These are phyloP conservation scores for Chionographis japonica DNA, from an alignment of 106 monocot genomes.

Conservation along the genomic window DNA sequence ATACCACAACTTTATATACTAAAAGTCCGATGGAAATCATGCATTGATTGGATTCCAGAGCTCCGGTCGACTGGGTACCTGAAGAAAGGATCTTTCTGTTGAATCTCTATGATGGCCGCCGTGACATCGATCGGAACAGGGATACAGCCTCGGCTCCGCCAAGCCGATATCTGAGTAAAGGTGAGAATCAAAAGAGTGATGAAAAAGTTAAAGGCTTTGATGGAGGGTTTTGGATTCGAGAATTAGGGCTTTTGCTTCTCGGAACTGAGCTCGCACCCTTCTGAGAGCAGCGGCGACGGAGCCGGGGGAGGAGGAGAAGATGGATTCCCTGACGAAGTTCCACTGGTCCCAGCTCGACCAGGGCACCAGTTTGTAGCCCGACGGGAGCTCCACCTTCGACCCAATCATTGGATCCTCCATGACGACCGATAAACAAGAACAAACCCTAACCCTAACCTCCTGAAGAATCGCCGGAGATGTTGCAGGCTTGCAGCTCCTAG, in stretches of 20 bases:
- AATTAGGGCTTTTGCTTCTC: neutral
- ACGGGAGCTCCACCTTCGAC: conserved; percentile 25
- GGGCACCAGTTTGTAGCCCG: conserved; percentile 78
- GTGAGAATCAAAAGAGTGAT: neutral
- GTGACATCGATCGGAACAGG: conserved; percentile 73
- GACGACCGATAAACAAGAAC: no score
- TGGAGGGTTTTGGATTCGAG: neutral
- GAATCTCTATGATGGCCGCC: conserved; percentile 72
- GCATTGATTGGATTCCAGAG: no score
- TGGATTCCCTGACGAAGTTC: conserved; percentile 55
- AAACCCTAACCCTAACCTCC: no score
- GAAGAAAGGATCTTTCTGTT: conserved; percentile 80
- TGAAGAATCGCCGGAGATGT: no score
- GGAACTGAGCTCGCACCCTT: conserved; percentile 27
- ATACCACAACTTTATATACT: neutral
- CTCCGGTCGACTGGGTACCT: conserved; percentile 22
- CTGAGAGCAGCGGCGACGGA: conserved; percentile 50
- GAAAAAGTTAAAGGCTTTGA: neutral
- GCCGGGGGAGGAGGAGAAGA: conserved; percentile 72
- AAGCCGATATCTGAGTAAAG: conserved; percentile 49
- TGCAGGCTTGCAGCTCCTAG: no score
- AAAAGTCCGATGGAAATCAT: no score
- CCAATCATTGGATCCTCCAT: conserved; percentile 1
- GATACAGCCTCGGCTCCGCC: conserved; percentile 76
- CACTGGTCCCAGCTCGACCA: conserved; percentile 95